A percentile compares a stretch with the other conserved stretches of the same genome.
These are phyloP conservation scores for Vitis cinerea DNA, from an alignment of 164 flowering plant genomes.

Conservation along the genomic window DNA sequence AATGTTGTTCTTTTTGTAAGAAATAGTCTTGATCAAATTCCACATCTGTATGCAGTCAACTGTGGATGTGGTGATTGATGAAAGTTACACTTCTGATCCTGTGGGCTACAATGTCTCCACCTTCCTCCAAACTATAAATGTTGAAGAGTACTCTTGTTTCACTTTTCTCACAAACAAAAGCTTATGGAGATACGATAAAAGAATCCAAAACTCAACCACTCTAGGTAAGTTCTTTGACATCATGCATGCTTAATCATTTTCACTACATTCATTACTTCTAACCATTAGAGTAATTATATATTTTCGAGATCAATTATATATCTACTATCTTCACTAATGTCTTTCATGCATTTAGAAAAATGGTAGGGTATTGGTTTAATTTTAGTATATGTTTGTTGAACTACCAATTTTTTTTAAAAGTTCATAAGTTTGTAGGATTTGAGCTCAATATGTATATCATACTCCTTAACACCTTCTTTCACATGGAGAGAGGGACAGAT, in stretches of 20 bases:
- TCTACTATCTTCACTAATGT: no score
- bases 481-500: no score
- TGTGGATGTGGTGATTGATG: slow-evolving; percentile 87
- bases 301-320: background rate
- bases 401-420: no score
- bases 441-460: no score
- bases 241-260: background rate
- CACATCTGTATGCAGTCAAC: slow-evolving; percentile 40
- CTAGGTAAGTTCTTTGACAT: slow-evolving; percentile 47
- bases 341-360: no score
- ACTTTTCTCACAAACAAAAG: slow-evolving; percentile 70
- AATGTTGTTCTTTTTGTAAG: background rate
- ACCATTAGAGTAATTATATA: background rate
- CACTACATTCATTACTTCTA: background rate
- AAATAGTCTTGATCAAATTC: background rate
- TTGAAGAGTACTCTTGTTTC: slow-evolving; percentile 67
- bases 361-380: no score
- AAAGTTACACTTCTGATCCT: slow-evolving; percentile 58
- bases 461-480: no score
- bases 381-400: no score
- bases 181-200: slow-evolving; percentile 90
- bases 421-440: no score
- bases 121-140: slow-evolving; percentile 57
- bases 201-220: slow-evolving; percentile 41
- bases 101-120: slow-evolving; percentile 50